Conservation (phyloP, 2,329 filamentous ascomycete genomes). For the Chaetoscypha palmicola region DNA sequence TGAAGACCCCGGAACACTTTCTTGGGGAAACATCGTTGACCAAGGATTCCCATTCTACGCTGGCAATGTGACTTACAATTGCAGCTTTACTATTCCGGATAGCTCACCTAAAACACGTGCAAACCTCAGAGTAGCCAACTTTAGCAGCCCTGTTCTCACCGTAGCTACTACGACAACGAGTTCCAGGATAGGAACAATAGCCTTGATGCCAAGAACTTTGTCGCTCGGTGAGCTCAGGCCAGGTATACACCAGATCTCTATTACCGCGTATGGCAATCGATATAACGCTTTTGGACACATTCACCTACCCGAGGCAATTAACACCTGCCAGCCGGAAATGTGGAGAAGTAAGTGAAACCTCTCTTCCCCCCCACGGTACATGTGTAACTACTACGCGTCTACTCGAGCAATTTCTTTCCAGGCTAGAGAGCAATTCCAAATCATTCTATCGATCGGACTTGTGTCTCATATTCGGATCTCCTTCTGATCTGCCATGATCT, state of each 20-base stretch:
- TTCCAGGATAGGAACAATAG: slow-evolving; percentile 21
- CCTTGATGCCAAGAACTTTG: slow-evolving; percentile 23
- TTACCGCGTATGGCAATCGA: slow-evolving; percentile 28
- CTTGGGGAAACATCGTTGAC: slow-evolving; percentile 25
- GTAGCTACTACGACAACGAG: slow-evolving; percentile 8
- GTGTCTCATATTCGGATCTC: too few relatives aligned
- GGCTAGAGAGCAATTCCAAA: too few relatives aligned
- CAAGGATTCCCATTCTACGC: slow-evolving; percentile 29
- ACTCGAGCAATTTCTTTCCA: too few relatives aligned
- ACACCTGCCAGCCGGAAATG: slow-evolving; percentile 19
- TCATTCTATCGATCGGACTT: too few relatives aligned
- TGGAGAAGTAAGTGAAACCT: slow-evolving; percentile 24
- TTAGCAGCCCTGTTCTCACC: slow-evolving; percentile 22
- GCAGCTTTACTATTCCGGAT: slow-evolving; percentile 7
- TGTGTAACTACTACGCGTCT: too few relatives aligned
- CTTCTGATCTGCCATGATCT: background rate
- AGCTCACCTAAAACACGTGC: slow-evolving; percentile 1
- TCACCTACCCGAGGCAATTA: slow-evolving; percentile 22
- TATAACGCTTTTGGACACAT: slow-evolving; percentile 28
- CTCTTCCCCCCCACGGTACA: too few relatives aligned
- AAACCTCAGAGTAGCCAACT: slow-evolving; percentile 19
- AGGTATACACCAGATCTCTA: slow-evolving; percentile 16
- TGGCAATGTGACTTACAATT: slow-evolving; percentile 26
- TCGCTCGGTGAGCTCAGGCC: slow-evolving; percentile 13
- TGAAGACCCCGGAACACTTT: slow-evolving; percentile 14